phyloP scores from a whole-genome alignment of 2,329 filamentous ascomycete species.

The Salinomyces thailandicus region DNA sequence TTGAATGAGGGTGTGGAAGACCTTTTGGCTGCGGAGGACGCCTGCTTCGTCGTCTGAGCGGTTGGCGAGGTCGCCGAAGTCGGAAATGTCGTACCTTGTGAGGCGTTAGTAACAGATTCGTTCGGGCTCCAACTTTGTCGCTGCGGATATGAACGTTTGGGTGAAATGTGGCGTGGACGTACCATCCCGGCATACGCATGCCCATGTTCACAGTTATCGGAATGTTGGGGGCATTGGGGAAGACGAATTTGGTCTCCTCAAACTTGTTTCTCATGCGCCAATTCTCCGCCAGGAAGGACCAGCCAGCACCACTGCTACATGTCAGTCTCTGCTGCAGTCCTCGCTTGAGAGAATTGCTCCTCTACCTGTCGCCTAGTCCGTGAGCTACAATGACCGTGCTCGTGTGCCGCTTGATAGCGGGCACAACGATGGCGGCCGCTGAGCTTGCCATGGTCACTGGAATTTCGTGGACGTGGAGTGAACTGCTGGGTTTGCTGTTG shows the following conservation, averaged over 20 bases:
- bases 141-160: no score
- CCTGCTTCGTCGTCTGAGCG: conserved; percentile 57
- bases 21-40: conserved; percentile 60
- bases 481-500: no score
- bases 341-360: conserved; percentile 2
- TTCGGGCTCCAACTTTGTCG: no score
- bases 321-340: neutral
- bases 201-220: conserved; percentile 50
- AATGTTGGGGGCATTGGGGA: conserved; percentile 68
- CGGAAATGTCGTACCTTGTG: conserved; percentile 63
- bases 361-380: conserved; percentile 70
- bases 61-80: conserved; percentile 38
- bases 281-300: conserved; percentile 73
- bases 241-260: conserved; percentile 83
- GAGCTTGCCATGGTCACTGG: conserved; percentile 37
- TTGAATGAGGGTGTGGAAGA: conserved; percentile 70
- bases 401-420: conserved; percentile 72
- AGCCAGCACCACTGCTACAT: conserved; percentile 50
- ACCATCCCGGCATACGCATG: conserved; percentile 76
- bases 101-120: no score
- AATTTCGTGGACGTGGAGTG: no score
- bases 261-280: conserved; percentile 73
- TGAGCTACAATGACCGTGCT: conserved; percentile 92
- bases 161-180: no score
- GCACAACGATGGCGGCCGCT: conserved; percentile 54